These are phyloP conservation scores for Malassezia equina DNA, from an alignment of 1,284 basidiomycete species.

Conservation along the genomic window DNA sequence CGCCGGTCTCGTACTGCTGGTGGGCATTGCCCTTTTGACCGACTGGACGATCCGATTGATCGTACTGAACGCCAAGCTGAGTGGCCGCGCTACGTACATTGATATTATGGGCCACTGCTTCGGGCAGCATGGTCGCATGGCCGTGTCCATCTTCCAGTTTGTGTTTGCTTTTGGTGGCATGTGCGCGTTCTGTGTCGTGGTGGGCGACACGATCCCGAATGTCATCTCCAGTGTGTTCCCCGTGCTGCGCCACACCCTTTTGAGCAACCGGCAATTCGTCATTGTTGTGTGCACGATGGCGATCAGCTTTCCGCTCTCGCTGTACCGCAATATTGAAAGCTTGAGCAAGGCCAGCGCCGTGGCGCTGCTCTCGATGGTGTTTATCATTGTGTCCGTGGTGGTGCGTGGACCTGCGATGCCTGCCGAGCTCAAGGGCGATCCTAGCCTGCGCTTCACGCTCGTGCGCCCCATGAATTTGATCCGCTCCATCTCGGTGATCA, in stretches of 20 bases:
- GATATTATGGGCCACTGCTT: constrained; percentile 94
- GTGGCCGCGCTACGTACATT: constrained; percentile 83
- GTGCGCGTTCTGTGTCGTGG: constrained; percentile 49
- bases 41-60: constrained; percentile 98
- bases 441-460: constrained; percentile 64
- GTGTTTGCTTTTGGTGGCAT: constrained; percentile 88
- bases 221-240: constrained; percentile 83
- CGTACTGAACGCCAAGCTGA: constrained; percentile 80
- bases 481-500: constrained; percentile 44
- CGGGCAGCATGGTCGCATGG: constrained; percentile 57
- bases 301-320: constrained; percentile 76
- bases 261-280: constrained; percentile 71
- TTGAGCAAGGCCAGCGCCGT: constrained; percentile 83
- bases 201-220: constrained; percentile 81
- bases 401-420: constrained; percentile 75
- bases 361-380: constrained; percentile 68
- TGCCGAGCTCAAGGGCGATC: constrained; percentile 63
- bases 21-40: constrained; percentile 70
- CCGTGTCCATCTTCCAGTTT: constrained; percentile 95
- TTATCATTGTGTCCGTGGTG: constrained; percentile 80
- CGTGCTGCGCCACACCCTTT: constrained; percentile 62
- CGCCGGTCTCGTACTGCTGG: constrained; percentile 68
- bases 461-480: constrained; percentile 59
- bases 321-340: constrained; percentile 95
- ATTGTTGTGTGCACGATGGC: constrained; percentile 55